Percentiles rank a stretch among this genome's conserved stretches.
Conservation (phyloP, 768 basidiomycete species). For the Tulasnella sp. region DNA sequence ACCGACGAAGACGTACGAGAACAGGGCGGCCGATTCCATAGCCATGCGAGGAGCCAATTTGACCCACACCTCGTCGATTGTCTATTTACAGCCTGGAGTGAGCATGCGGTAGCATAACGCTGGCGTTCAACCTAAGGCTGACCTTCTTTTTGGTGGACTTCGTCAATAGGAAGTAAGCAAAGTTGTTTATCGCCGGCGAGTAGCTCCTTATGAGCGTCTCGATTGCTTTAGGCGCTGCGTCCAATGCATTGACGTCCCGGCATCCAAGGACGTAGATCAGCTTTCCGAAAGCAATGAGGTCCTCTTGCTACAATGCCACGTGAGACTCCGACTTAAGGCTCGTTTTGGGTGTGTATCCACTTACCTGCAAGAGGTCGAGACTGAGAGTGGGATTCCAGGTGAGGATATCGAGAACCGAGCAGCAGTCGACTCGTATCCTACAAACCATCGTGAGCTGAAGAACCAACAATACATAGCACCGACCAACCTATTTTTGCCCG, state of each 20-base stretch:
- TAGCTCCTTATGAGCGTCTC: slow-evolving; percentile 66
- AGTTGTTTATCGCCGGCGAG: slow-evolving; percentile 68
- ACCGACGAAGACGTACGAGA: slow-evolving; percentile 41
- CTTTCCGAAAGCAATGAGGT: slow-evolving; percentile 74
- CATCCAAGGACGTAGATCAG: slow-evolving; percentile 73
- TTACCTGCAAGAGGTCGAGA: slow-evolving; percentile 40
- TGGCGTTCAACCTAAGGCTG: slow-evolving; percentile 5
- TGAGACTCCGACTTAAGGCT: not conserved
- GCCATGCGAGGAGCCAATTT: slow-evolving; percentile 60
- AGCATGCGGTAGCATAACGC: not conserved
- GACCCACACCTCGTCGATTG: slow-evolving; percentile 67
- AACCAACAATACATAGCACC: not conserved
- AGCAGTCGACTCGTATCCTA: slow-evolving; percentile 77
- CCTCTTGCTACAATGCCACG: slow-evolving; percentile 50
- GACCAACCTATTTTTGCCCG: slow-evolving; percentile 71
- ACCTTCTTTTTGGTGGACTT: slow-evolving; percentile 62
- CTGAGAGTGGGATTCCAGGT: slow-evolving; percentile 60
- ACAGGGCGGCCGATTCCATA: slow-evolving; percentile 76
- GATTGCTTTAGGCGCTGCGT: slow-evolving; percentile 56
- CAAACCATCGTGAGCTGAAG: not conserved
- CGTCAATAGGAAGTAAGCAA: slow-evolving; percentile 63
- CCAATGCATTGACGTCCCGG: slow-evolving; percentile 49
- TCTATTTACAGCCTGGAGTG: slow-evolving; percentile 30
- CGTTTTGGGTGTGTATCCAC: not conserved
- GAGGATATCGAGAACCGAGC: slow-evolving; percentile 78